Conservation (phyloP, 169 alveolate species). For the Plasmodium chabaudi region DNA sequence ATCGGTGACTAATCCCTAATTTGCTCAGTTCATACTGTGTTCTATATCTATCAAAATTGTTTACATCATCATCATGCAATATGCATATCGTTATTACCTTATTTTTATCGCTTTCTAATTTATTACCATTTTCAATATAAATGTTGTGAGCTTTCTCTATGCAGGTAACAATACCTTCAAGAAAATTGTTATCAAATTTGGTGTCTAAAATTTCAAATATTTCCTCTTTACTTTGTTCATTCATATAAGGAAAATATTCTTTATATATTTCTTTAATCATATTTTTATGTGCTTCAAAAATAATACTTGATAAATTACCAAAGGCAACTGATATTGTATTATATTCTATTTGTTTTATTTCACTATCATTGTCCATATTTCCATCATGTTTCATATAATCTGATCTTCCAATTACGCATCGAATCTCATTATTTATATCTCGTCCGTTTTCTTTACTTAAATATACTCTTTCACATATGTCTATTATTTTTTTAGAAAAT, state of each 20-base stretch:
- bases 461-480: slow-evolving; percentile 46
- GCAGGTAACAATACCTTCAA: slow-evolving; percentile 37
- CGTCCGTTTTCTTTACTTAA: slow-evolving; percentile 9
- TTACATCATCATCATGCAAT: slow-evolving; percentile 21
- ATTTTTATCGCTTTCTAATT: not conserved
- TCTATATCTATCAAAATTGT: slow-evolving; percentile 26
- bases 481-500: slow-evolving; percentile 26
- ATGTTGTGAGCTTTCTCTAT: slow-evolving; percentile 19
- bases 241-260: slow-evolving; percentile 38
- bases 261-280: slow-evolving; percentile 45
- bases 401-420: slow-evolving; percentile 69
- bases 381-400: slow-evolving; percentile 37
- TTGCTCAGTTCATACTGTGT: slow-evolving; percentile 31
- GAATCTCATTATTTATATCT: slow-evolving; percentile 45
- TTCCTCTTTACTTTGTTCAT: not conserved
- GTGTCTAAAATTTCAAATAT: slow-evolving; percentile 21
- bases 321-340: slow-evolving; percentile 73
- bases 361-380: not conserved
- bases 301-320: slow-evolving; percentile 30
- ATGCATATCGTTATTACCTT: slow-evolving; percentile 11
- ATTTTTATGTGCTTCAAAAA: slow-evolving; percentile 61
- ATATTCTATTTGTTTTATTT: slow-evolving; percentile 65
- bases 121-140: not conserved
- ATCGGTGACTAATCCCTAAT: slow-evolving; percentile 10
- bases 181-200: slow-evolving; percentile 46